A percentile compares a stretch with the other conserved stretches of the same genome.
Conservation (phyloP, 371 early-diverging fungal species). For the Mortierella sp. region DNA sequence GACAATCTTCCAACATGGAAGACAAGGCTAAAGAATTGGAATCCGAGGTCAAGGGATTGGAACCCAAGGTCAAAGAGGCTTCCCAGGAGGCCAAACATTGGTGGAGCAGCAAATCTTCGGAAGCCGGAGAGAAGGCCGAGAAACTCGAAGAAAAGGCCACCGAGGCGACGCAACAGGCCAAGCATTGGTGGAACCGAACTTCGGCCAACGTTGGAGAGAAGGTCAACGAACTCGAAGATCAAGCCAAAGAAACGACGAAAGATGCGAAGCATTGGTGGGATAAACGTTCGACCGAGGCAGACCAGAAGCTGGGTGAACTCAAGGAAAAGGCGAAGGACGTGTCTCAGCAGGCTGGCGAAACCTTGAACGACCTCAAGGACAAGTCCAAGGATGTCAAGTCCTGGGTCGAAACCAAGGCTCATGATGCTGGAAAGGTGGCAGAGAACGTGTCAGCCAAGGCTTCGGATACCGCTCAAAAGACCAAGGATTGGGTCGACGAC, state of each 20-base stretch:
- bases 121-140: conserved; percentile 17
- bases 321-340: conserved; percentile 17
- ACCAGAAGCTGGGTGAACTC: conserved; percentile 12
- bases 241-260: conserved; percentile 8
- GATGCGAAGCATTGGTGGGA: conserved; percentile 31
- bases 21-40: too few species aligned
- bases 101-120: conserved; percentile 11
- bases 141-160: conserved; percentile 8
- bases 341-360: conserved; percentile 9
- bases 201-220: conserved; percentile 9
- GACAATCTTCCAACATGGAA: conserved; percentile 14
- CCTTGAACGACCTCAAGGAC: conserved; percentile 11
- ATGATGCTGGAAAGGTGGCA: conserved; percentile 31
- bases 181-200: conserved; percentile 8
- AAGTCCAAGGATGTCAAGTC: conserved; percentile 21
- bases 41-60: conserved; percentile 12
- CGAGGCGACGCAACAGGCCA: conserved; percentile 3
- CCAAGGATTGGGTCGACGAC: conserved; percentile 32
- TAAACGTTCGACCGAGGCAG: conserved; percentile 8
- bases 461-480: conserved; percentile 25
- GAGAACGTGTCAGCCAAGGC: conserved; percentile 32
- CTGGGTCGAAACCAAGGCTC: conserved; percentile 32
- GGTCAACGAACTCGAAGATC: conserved; percentile 1
- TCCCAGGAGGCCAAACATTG: conserved; percentile 19
- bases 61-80: conserved; percentile 9